phyloP scores from a whole-genome alignment of 257 asterid genomes.

The Echium plantagineum region DNA sequence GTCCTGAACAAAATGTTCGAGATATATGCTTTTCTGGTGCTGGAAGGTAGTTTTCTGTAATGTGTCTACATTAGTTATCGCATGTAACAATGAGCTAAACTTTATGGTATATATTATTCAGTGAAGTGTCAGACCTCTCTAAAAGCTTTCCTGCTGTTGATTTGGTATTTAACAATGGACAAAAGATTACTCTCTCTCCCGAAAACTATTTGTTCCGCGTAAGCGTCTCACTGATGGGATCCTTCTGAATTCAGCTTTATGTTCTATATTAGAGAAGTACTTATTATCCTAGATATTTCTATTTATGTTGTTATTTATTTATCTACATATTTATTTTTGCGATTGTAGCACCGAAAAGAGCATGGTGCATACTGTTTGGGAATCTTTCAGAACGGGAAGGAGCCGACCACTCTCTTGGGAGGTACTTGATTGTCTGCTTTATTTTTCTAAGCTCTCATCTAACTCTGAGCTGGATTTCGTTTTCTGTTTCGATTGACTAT shows the following conservation, averaged over 20 bases:
- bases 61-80: not conserved
- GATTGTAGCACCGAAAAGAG: slow-evolving; percentile 76
- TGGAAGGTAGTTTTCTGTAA: slow-evolving; percentile 43
- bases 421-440: slow-evolving; percentile 30
- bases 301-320: slow-evolving; percentile 1
- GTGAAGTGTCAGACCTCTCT: slow-evolving; percentile 62
- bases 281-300: slow-evolving; percentile 2
- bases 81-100: slow-evolving; percentile 10
- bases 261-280: not conserved
- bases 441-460: not conserved
- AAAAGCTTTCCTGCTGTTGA: slow-evolving; percentile 73
- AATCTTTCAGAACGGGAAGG: slow-evolving; percentile 94
- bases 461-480: not conserved
- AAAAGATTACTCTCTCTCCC: slow-evolving; percentile 75
- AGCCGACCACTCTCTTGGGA: slow-evolving; percentile 94
- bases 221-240: slow-evolving; percentile 9
- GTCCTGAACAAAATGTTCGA: slow-evolving; percentile 86
- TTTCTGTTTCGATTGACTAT: not conserved
- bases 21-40: slow-evolving; percentile 97
- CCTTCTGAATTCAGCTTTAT: slow-evolving; percentile 8
- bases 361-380: slow-evolving; percentile 97
- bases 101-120: slow-evolving; percentile 28
- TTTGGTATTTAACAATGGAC: slow-evolving; percentile 77
- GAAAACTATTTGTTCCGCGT: slow-evolving; percentile 97
- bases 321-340: slow-evolving; percentile 7